Evolutionary conservation across 352 stramenopile genomes (phyloP), one percentile per base, ranked within the genome.

Genomic region (Paralagenidium karlingii): DNA sequence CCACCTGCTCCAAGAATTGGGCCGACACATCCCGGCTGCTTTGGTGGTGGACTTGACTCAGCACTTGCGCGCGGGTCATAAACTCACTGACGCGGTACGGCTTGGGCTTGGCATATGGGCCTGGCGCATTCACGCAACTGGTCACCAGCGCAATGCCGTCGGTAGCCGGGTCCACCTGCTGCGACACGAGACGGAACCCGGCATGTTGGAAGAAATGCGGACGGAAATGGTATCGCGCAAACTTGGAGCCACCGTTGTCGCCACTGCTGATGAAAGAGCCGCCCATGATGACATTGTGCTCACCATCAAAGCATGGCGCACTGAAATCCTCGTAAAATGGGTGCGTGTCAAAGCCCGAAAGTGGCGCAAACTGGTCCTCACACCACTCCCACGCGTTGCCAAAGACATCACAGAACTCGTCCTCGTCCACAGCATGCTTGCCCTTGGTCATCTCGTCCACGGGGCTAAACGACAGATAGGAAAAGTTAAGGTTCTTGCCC

Each of bases 161-260:
- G 15, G 62, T 64, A 21, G 53, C 68, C 2, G 59, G 40, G 40
- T 96, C 74, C 24, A 92, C 53, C 6, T 71, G 57, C 34, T 86
- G 86, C 33, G 82, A 66, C 24, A 97, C 91, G 33, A 97, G 48
- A 24, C 94, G 80, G 62, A 98, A 98, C 21, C 91, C 84, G 11
- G 90, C 92, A 60, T 98, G 91, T 62, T 98, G 92, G 58, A 97
- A 91, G 49, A 98, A 98, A 59, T 98, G 94, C 12, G 90, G 90
- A 7, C 94, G 81, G 58, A 98, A 98, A 49, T 98, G 92, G 58
- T 95, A 98, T 18, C 94, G 87, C 16, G 83, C 81, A 53, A 96
- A 98, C 47, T 96, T 90, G 49, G 84, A 96, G 34, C 83, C 88
- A 26, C 75, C 76, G 49, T 97, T 95, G 58, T 97, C 91, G 25